These are phyloP conservation scores for Amanita subjunquillea DNA, from an alignment of 768 basidiomycete genomes.

Conservation along the genomic window DNA sequence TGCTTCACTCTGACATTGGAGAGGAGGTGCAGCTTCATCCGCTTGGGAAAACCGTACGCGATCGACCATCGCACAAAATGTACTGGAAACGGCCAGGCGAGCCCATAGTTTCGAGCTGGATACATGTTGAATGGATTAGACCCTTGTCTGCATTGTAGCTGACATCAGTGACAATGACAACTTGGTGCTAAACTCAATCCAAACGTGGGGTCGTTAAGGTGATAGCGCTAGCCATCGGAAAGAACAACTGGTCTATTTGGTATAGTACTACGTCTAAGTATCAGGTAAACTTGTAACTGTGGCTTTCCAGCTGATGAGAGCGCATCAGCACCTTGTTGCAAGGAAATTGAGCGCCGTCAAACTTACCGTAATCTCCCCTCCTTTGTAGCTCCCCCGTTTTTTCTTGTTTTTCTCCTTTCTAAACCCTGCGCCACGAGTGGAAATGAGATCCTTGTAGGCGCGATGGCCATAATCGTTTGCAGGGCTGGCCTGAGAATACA, in stretches of 20 bases:
- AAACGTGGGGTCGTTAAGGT: too few relatives aligned
- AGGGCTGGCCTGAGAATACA: conserved; percentile 39
- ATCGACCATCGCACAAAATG: background rate
- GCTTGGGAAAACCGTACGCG: background rate
- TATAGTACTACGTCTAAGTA: background rate
- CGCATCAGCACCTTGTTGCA: background rate
- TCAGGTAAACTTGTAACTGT: conserved; percentile 72
- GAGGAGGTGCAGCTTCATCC: conserved; percentile 1
- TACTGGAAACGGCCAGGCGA: conserved; percentile 8
- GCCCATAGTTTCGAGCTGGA: conserved; percentile 25
- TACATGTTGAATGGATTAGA: conserved; percentile 31
- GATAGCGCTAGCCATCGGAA: too few relatives aligned
- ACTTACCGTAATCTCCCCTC: conserved; percentile 89
- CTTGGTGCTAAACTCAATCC: too few relatives aligned
- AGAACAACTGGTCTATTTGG: too few relatives aligned
- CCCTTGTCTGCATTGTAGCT: conserved; percentile 20
- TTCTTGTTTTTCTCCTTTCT: conserved; percentile 99
- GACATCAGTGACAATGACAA: too few relatives aligned
- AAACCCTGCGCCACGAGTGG: conserved; percentile 91
- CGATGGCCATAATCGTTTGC: conserved; percentile 79
- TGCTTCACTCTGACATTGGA: conserved; percentile 12
- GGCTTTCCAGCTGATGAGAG: conserved; percentile 53
- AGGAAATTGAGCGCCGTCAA: background rate
- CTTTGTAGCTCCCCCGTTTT: conserved; percentile 89
- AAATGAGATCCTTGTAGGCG: conserved; percentile 81